Percentiles rank a stretch among this genome's conserved stretches.
Conservation (phyloP, 768 basidiomycete genomes). For the Russula brevipes region DNA sequence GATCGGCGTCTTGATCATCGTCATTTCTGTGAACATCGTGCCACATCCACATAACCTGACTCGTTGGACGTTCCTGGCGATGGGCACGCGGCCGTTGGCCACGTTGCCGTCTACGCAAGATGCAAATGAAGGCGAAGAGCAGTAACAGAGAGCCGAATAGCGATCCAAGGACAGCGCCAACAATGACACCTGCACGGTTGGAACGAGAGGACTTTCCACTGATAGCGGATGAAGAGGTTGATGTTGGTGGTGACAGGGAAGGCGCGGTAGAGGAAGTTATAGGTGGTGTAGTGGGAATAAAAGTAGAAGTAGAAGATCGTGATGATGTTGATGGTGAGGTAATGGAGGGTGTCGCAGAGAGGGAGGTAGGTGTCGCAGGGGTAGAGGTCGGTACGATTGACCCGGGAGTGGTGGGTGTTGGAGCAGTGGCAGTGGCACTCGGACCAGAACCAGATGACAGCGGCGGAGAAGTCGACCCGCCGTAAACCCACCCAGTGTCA, state of each 20-base stretch:
- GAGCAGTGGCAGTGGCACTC: neutral
- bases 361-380: slow-evolving; percentile 30
- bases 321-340: neutral
- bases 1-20: slow-evolving; percentile 14
- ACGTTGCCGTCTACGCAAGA: slow-evolving; percentile 39
- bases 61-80: neutral
- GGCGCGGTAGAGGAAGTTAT: neutral
- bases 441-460: slow-evolving; percentile 29
- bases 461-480: slow-evolving; percentile 63
- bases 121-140: slow-evolving; percentile 16
- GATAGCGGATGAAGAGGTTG: neutral
- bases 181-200: slow-evolving; percentile 10
- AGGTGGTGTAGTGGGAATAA: neutral
- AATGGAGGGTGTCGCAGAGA: slow-evolving; percentile 32
- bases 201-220: neutral
- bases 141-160: slow-evolving; percentile 21
- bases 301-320: neutral
- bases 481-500: slow-evolving; percentile 62
- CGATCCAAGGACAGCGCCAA: slow-evolving; percentile 23
- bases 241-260: neutral
- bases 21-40: slow-evolving; percentile 13
- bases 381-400: slow-evolving; percentile 28
- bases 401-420: slow-evolving; percentile 23
- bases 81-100: neutral
- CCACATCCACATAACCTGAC: slow-evolving; percentile 26